Conservation (phyloP, 148 eudicot species). For the Camellia lanceoleosa region DNA sequence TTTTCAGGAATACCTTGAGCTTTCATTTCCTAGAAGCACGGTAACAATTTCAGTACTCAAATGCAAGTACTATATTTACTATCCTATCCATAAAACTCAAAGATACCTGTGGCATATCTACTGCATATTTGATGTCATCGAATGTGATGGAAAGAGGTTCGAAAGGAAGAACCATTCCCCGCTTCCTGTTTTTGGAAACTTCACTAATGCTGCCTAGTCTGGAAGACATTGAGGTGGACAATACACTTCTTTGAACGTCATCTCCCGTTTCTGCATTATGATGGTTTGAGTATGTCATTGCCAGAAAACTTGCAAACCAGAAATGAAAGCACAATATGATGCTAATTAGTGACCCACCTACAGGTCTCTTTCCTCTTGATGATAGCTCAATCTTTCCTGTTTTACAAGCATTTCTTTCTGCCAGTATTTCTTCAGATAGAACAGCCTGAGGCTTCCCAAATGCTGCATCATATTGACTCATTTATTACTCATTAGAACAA, state of each 20-base stretch:
- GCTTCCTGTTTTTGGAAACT: constrained; percentile 23
- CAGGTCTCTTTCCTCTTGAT: background rate
- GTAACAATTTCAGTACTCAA: too few species aligned
- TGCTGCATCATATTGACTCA: background rate
- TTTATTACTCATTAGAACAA: background rate
- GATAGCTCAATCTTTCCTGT: constrained; percentile 9
- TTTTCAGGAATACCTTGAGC: constrained; percentile 54
- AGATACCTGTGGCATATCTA: constrained; percentile 81
- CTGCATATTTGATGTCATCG: constrained; percentile 62
- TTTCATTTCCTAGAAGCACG: constrained; percentile 67
- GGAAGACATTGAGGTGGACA: constrained; percentile 14
- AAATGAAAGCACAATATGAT: background rate
- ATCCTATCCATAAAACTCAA: background rate
- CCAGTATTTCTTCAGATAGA: constrained; percentile 47
- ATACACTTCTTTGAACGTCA: constrained; percentile 33
- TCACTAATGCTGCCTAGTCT: constrained; percentile 7
- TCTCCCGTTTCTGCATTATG: constrained; percentile 31
- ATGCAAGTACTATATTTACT: background rate
- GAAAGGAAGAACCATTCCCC: constrained; percentile 39
- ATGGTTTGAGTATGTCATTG: background rate
- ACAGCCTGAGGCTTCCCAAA: constrained; percentile 48
- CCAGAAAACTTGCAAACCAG: background rate
- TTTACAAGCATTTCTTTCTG: constrained; percentile 27
- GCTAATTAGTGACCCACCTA: background rate
- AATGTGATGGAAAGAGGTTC: constrained; percentile 55